Conservation (phyloP, 1,139 yeast genomes). For the Pichia kudriavzevii region DNA sequence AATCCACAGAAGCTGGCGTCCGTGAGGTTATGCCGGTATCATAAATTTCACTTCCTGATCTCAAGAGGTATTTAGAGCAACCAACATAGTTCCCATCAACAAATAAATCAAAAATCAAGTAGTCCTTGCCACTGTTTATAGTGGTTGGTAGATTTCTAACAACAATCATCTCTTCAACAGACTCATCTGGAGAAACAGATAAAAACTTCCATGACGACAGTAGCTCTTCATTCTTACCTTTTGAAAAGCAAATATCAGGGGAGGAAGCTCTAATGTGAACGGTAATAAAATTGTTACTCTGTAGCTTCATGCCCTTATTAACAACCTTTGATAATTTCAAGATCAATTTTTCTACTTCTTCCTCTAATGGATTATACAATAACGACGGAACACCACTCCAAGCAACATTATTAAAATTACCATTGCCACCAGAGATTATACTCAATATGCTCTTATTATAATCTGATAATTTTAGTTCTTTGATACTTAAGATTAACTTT, state of each 20-base stretch:
- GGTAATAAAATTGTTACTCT: constrained; percentile 26
- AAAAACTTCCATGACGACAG: constrained; percentile 61
- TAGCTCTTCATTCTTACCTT: constrained; percentile 59
- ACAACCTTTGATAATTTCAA: constrained; percentile 47
- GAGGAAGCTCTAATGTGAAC: constrained; percentile 37
- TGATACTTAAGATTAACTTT: constrained; percentile 58
- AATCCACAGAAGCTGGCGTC: constrained; percentile 23
- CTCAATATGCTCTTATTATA: constrained; percentile 10
- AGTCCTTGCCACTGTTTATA: constrained; percentile 33
- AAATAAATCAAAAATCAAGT: constrained; percentile 50
- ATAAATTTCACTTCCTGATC: constrained; percentile 24
- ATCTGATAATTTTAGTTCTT: constrained; percentile 46
- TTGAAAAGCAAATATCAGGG: constrained; percentile 46
- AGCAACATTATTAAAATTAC: constrained; percentile 27
- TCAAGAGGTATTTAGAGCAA: constrained; percentile 35
- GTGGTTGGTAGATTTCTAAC: constrained; percentile 40
- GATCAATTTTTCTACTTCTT: constrained; percentile 53
- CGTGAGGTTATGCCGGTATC: constrained; percentile 20
- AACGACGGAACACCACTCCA: constrained; percentile 57
- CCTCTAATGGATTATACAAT: constrained; percentile 56
- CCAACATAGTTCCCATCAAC: constrained; percentile 60
- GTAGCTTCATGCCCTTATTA: constrained; percentile 32
- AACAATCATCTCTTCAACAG: constrained; percentile 25
- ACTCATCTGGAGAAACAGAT: constrained; percentile 67
- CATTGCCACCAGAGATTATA: constrained; percentile 23